Conservation (phyloP, 129 eudicot species). For the Artemisia argyi region DNA sequence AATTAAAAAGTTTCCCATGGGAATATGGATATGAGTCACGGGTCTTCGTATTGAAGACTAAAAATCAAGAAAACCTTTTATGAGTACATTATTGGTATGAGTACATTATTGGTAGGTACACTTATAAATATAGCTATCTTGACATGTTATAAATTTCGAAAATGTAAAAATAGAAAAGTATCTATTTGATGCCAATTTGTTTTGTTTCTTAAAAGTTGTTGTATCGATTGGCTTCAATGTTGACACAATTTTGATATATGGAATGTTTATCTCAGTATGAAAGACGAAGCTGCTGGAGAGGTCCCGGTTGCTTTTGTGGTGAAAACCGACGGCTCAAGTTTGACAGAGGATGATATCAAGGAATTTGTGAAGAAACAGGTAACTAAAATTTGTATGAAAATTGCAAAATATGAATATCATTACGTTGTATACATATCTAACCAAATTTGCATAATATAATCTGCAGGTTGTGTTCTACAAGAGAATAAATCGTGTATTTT, state of each 20-base stretch:
- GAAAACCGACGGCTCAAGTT: slow-evolving; percentile 45
- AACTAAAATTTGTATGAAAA: not conserved
- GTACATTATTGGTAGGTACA: too few species aligned
- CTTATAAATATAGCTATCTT: too few species aligned
- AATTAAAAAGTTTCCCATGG: too few species aligned
- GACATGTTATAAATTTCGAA: too few species aligned
- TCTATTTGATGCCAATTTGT: not conserved
- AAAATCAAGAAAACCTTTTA: too few species aligned
- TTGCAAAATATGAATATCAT: not conserved
- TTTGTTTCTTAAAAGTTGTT: not conserved
- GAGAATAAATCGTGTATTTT: slow-evolving; percentile 71
- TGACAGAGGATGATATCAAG: slow-evolving; percentile 81
- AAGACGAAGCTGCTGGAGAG: slow-evolving; percentile 85
- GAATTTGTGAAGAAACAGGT: slow-evolving; percentile 89
- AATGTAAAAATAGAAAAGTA: not conserved
- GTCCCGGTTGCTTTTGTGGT: slow-evolving; percentile 95
- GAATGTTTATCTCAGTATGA: slow-evolving; percentile 53
- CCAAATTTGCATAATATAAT: slow-evolving; percentile 7
- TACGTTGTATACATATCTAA: not conserved
- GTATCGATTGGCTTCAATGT: not conserved
- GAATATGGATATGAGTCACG: too few species aligned
- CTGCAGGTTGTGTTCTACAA: slow-evolving; percentile 75
- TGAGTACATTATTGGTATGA: too few species aligned
- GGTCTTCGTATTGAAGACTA: too few species aligned
- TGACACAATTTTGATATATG: not conserved